Conservation (phyloP, 2,329 filamentous ascomycete species). For the Fusarium goolgardi region DNA sequence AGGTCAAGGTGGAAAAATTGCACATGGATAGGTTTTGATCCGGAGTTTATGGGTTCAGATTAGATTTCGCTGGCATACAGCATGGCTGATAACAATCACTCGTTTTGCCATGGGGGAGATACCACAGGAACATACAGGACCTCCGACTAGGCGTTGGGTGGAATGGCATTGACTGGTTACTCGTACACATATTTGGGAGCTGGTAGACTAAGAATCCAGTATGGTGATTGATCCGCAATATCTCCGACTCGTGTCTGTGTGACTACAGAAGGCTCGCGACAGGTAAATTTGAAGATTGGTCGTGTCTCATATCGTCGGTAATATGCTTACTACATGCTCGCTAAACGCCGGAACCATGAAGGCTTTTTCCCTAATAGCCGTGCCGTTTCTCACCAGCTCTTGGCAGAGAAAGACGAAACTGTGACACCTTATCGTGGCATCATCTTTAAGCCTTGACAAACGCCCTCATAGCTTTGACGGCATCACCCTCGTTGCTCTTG, state of each 20-base stretch:
- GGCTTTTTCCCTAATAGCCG: neutral
- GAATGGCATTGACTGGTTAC: conserved; percentile 26
- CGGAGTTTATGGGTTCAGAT: conserved; percentile 34
- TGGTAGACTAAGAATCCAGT: conserved; percentile 17
- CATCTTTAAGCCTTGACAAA: conserved; percentile 53
- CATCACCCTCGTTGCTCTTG: conserved; percentile 76
- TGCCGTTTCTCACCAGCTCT: neutral
- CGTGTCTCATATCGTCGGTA: neutral
- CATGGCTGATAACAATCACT: conserved; percentile 40
- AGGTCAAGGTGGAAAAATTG: conserved; percentile 16
- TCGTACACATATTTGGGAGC: conserved; percentile 14
- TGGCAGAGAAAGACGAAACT: neutral
- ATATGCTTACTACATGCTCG: neutral
- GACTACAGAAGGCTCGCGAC: neutral
- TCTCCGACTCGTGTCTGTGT: conserved; percentile 1
- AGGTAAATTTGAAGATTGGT: neutral
- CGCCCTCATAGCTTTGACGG: conserved; percentile 73
- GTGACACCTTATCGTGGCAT: neutral
- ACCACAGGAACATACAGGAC: conserved; percentile 42
- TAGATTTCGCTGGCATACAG: conserved; percentile 19
- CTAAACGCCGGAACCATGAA: neutral
- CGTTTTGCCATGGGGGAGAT: conserved; percentile 42
- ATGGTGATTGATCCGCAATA: conserved; percentile 12
- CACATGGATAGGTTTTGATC: conserved; percentile 28
- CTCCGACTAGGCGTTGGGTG: conserved; percentile 37